These are phyloP conservation scores for Wakefieldia striispora DNA, from an alignment of 768 basidiomycete species.

Conservation along the genomic window DNA sequence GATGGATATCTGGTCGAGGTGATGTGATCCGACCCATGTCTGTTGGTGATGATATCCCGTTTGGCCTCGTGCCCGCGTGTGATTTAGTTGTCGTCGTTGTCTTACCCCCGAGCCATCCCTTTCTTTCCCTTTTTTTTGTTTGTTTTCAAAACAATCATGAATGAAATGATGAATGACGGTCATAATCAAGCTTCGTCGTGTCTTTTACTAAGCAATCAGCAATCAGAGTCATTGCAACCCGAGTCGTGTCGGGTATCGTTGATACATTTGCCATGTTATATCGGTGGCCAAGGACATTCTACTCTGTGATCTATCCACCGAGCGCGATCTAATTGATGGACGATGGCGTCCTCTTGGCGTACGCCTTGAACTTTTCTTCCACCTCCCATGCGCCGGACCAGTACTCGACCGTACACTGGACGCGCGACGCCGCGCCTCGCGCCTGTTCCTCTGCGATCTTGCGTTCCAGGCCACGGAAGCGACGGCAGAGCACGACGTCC, in stretches of 20 bases:
- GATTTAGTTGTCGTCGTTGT: too few relatives aligned
- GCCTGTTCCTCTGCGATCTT: constrained; percentile 64
- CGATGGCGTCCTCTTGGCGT: constrained; percentile 5
- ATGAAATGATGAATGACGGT: constrained; percentile 7
- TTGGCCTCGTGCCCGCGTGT: background rate
- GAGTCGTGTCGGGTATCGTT: too few relatives aligned
- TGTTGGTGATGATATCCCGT: constrained; percentile 7
- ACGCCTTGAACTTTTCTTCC: constrained; percentile 68
- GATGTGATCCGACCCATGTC: constrained; percentile 23
- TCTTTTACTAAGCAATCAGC: constrained; percentile 5
- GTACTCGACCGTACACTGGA: constrained; percentile 71
- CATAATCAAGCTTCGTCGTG: background rate
- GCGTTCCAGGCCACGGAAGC: constrained; percentile 71
- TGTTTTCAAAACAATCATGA: background rate
- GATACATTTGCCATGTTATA: too few relatives aligned
- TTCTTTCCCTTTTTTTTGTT: background rate
- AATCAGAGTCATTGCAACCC: too few relatives aligned
- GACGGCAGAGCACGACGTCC: constrained; percentile 81
- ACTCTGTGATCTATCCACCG: background rate
- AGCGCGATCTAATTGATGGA: constrained; percentile 1
- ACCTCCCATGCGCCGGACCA: constrained; percentile 98
- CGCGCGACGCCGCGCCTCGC: constrained; percentile 51
- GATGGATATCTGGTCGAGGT: constrained; percentile 78
- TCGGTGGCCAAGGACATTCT: too few relatives aligned
- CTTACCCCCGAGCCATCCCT: background rate